A percentile compares a stretch with the other conserved stretches of the same genome.
Evolutionary conservation across 1,284 basidiomycete species (phyloP).

Genomic region (Ustilago hordei): DNA sequence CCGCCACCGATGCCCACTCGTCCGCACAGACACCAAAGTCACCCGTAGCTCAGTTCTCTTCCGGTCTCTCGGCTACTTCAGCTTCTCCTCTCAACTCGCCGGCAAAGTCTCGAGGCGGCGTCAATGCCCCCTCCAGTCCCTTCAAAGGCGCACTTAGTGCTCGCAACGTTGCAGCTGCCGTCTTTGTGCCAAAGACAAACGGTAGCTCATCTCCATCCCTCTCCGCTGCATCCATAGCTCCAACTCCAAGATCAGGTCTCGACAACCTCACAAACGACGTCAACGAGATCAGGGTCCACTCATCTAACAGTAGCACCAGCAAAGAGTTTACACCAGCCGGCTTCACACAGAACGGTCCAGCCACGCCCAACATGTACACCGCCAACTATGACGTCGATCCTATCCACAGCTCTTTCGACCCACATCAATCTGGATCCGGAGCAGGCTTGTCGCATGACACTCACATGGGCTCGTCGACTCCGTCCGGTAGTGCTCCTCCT

Average conservation of each 20-base stretch:
- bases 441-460: slow-evolving; percentile 22
- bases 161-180: slow-evolving; percentile 58
- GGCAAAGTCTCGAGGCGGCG: slow-evolving; percentile 24
- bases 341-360: slow-evolving; percentile 26
- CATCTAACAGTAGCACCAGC: slow-evolving; percentile 10
- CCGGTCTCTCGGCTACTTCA: slow-evolving; percentile 25
- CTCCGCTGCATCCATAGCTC: slow-evolving; percentile 21
- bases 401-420: slow-evolving; percentile 36
- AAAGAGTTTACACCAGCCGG: slow-evolving; percentile 25
- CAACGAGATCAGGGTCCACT: slow-evolving; percentile 34
- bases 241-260: slow-evolving; percentile 15
- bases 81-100: slow-evolving; percentile 25
- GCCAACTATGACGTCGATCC: slow-evolving; percentile 29
- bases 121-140: slow-evolving; percentile 37
- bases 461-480: slow-evolving; percentile 28
- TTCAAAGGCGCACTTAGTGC: slow-evolving; percentile 54
- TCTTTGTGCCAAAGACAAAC: slow-evolving; percentile 61
- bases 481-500: slow-evolving; percentile 5
- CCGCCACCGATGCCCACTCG: slow-evolving; percentile 3
- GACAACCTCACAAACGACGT: slow-evolving; percentile 27
- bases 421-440: slow-evolving; percentile 11
- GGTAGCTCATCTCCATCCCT: slow-evolving; percentile 39
- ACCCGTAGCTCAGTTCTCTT: slow-evolving; percentile 25
- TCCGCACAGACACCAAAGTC: slow-evolving; percentile 23
- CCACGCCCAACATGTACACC: slow-evolving; percentile 33